Evolutionary conservation across 2,329 filamentous ascomycete species (phyloP).

Genomic region (Talaromyces sp.): DNA sequence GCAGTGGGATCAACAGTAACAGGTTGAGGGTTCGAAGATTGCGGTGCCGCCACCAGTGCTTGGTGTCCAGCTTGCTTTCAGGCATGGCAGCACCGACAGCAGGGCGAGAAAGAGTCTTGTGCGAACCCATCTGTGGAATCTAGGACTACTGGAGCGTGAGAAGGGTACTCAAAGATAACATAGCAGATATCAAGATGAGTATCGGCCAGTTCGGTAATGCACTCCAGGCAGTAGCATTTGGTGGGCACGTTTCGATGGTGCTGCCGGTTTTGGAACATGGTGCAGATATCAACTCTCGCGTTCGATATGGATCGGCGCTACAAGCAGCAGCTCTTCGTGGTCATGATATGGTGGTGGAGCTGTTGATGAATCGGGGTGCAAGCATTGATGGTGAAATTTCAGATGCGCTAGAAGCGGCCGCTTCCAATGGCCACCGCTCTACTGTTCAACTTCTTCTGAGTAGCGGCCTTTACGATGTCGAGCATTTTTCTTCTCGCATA

Average conservation of each 20-base stretch:
- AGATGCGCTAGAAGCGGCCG: not conserved
- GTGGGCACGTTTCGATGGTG: too few relatives aligned
- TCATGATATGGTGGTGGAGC: not conserved
- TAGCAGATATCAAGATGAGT: too few relatives aligned
- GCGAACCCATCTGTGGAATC: not conserved
- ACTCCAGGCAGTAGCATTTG: too few relatives aligned
- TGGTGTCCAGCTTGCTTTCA: not conserved
- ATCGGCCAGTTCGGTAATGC: too few relatives aligned
- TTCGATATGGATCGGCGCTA: too few relatives aligned
- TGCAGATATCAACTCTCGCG: too few relatives aligned
- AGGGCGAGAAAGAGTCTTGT: not conserved
- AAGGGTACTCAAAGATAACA: too few relatives aligned
- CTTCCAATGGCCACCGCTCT: not conserved
- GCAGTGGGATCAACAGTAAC: not conserved
- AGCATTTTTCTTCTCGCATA: not conserved
- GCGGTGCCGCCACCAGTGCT: slow-evolving; percentile 5
- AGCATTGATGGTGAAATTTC: not conserved
- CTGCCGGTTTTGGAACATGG: too few relatives aligned
- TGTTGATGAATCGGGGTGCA: not conserved
- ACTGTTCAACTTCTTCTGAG: not conserved
- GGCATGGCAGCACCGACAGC: not conserved
- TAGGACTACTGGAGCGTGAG: not conserved
- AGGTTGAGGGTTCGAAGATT: slow-evolving; percentile 6
- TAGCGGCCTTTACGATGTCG: not conserved
- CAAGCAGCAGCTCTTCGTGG: too few relatives aligned